phyloP scores from a whole-genome alignment of 1,284 basidiomycete genomes.

The Cryptococcus sp. region DNA sequence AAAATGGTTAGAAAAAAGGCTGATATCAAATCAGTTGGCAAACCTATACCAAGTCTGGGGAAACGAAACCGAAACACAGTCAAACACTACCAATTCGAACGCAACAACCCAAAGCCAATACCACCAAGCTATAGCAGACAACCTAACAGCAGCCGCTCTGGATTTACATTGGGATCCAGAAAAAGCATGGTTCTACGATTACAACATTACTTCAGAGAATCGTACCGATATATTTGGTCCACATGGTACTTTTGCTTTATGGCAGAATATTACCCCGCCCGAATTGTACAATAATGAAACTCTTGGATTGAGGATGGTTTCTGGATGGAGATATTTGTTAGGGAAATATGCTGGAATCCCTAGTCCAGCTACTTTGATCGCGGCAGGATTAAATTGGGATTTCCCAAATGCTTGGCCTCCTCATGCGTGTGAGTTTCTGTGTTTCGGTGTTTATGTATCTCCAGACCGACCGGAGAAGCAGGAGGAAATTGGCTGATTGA shows the following conservation, averaged over 20 bases:
- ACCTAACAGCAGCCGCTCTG: conserved; percentile 64
- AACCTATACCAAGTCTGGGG: conserved; percentile 56
- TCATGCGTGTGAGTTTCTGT: conserved; percentile 56
- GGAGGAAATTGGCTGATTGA: too few relatives aligned
- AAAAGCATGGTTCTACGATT: conserved; percentile 69
- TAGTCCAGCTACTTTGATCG: conserved; percentile 61
- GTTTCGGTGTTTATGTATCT: not conserved
- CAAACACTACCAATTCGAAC: conserved; percentile 7
- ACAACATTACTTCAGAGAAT: conserved; percentile 61
- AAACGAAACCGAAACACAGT: conserved; percentile 46
- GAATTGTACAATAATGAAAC: conserved; percentile 58
- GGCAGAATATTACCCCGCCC: conserved; percentile 76
- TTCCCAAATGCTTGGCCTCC: conserved; percentile 59
- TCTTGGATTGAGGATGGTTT: conserved; percentile 65
- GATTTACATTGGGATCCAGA: conserved; percentile 80
- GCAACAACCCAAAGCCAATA: conserved; percentile 23
- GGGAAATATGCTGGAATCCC: conserved; percentile 80
- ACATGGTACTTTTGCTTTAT: conserved; percentile 78
- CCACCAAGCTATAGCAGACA: conserved; percentile 60
- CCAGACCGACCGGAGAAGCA: too few relatives aligned
- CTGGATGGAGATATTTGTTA: conserved; percentile 68
- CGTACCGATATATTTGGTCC: conserved; percentile 63
- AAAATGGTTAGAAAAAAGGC: not conserved
- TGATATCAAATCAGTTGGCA: conserved; percentile 59
- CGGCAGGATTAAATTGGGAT: conserved; percentile 75